Base-by-base conservation (phyloP, 2,329 filamentous ascomycete species). In the Pseudonectria buxi region DNA sequence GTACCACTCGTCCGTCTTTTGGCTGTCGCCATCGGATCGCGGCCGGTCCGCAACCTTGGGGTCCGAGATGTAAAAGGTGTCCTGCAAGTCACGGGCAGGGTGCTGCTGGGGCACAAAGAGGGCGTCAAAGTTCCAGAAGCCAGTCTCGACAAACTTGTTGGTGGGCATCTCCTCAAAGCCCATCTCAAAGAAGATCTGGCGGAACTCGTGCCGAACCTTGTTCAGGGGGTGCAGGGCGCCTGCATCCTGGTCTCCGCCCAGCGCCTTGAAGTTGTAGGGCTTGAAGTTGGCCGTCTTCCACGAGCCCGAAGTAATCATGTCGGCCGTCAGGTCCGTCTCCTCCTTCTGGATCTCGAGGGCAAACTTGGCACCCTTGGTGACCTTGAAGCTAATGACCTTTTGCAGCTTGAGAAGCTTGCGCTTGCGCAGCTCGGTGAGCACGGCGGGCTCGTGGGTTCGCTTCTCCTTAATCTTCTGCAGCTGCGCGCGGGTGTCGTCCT, bases 161-260 rank as follows among this genome's bases (percentile, higher is more conserved):
- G 90, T 95, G 11, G 89, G 86, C 92, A 98, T 96, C 71, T 98
- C 92, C 55, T 90, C 82, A 69, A 96, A 98, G 35, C 90, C 92
- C 81, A 95, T 94, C 61, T 95, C 88, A 67, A 98, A 96, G 79
- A 98, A 98, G 59, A 98, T 95, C 58, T 92, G 85, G 40, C 92
- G 76, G 75, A 98, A 95, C 66, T 96, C 92, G 53, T 86, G 78
- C 51, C 92, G 83, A 53, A 96, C 90, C 71, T 96, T 96, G 68
- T 88, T 95, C 49, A 98, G 68, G 56, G 81, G 79, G 57, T 74
- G 83, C 56, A 74, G 63, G 11, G 77, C 74, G 33, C 78, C 77
- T 11, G 77, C 68, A 44, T 72, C 68, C 58, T 81, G 77, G 49
- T 78, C 73, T 3, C 72, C 67, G 14, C 78, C 78, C 25, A 81